Percentiles rank a stretch among this genome's conserved stretches.
Conservation (phyloP, 192 early-diverging fungal genomes). For the Coemansia asiatica region DNA sequence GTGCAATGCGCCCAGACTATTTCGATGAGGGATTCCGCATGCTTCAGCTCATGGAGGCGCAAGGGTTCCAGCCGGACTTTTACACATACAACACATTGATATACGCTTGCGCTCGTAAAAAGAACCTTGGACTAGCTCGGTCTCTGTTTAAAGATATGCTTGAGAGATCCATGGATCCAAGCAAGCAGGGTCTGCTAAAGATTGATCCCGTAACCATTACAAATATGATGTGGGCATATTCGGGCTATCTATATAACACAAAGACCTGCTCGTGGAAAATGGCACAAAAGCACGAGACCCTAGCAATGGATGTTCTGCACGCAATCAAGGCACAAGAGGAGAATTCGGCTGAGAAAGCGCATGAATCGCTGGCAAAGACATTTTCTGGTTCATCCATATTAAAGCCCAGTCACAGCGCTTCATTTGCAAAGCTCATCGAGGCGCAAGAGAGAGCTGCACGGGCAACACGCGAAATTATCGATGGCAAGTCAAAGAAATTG, state of each 20-base stretch:
- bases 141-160: conserved; percentile 63
- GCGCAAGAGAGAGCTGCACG: conserved; percentile 27
- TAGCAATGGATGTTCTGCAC: conserved; percentile 39
- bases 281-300: conserved; percentile 30
- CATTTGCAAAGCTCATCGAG: conserved; percentile 23
- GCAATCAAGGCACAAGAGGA: conserved; percentile 21
- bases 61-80: conserved; percentile 79
- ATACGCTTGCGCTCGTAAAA: conserved; percentile 68
- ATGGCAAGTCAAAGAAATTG: background rate
- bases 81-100: conserved; percentile 84
- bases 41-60: conserved; percentile 76
- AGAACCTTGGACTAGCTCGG: conserved; percentile 71
- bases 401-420: conserved; percentile 5
- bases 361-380: conserved; percentile 9
- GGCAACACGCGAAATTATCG: conserved; percentile 27
- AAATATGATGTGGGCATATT: conserved; percentile 72
- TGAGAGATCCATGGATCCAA: conserved; percentile 44
- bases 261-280: conserved; percentile 46
- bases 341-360: background rate
- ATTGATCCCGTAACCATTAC: conserved; percentile 64
- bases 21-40: conserved; percentile 79
- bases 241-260: conserved; percentile 46
- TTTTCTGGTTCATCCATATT: background rate
- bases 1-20: conserved; percentile 75
- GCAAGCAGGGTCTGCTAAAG: conserved; percentile 47